Evolutionary conservation across 2,329 filamentous ascomycete species (phyloP), one percentile per base, ranked within the genome.

Genomic region (Ophiosphaerella narmari): DNA sequence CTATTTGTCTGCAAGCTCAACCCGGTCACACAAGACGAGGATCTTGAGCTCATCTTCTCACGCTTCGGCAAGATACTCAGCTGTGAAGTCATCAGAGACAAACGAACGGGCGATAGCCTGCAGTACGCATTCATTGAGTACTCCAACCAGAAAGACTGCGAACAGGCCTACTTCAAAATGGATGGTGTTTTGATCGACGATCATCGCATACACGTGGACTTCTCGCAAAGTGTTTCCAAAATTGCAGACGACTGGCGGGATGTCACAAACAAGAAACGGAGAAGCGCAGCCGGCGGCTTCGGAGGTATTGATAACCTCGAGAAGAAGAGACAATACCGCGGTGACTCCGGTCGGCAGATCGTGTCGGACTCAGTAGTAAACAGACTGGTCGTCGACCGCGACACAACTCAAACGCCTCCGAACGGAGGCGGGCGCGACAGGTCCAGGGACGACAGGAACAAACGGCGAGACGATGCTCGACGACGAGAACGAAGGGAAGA

Each of bases 71-170:
- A 88, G 68, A 96, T 99, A 36, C 74, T 97, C 21, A 96, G 91
- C 39, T 99, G 94, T 70, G 94, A 99, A 75, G 90, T 99, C 31
- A 97, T 99, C 55, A 83, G 93, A 41, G 94, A 99, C 72, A 90
- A 89, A 69, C 91, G 91, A 66, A 97, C 93, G 0, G 91, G 91
- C 4, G 94, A 99, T 75, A 96, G 91, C 67, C 77, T 99, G 41
- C 94, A 99, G 72, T 99, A 99, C 70, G 91, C 94, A 1, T 99
- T 99, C 63, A 95, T 99, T 66, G 94, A 99, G 71, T 99, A 93
- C 65, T 90, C 93, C 50, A 89, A 95, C 47, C 94, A 97, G 75
- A 85, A 88, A 60, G 89, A 93, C 45, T 97, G 94, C 72, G 94
- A 99, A 75, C 86, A 90, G 44, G 94, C 94, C 2, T 99, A 97